Base-by-base conservation (phyloP, 345 rosid species). In the Eucalyptus shirleyi region DNA sequence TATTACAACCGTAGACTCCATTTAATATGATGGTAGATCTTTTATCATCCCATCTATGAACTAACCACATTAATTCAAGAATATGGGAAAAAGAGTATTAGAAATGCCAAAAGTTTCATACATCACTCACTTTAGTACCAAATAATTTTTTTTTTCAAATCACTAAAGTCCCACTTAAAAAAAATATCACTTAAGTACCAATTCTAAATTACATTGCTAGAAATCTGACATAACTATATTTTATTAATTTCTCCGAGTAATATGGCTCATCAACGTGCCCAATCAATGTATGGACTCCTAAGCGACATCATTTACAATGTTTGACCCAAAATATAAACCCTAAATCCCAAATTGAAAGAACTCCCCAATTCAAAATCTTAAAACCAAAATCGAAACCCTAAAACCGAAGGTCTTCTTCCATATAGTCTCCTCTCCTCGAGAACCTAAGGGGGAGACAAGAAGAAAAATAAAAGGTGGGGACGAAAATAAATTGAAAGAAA, bases 141-240 rank as follows among this genome's bases (percentile, higher is more conserved):
- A 53, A 19, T 5, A 13, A 12, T 11, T 2, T 28, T 24, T 59
- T 24, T 62, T 62, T 60, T 60, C 8, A 13, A 28, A 60, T 60
- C 11, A 60, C 7, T 14, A 6, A 60, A 60, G 32, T 28, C 7
- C 17, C 69, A 28, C 69, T 60, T 60, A 1, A 53, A 18, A 53
- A 60, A 28, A 5, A 11, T 26, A 60, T 60, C 32, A 28, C 3
- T 62, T 12, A 28, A 56, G 17, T 28, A 16, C 18, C 17, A 13
- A 13, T 62, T 62, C 8, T 28, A 0, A 28, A 12, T 62, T 62
- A 12, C 3, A 7, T 62, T 62, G 4, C 8, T 6, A 0, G 1
- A 30, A 62, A 28, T 62, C 17, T 28, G 1, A 62, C 1, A 2
- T 13, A 6, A 1, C 2, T 17, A 13, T 62, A 62, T 62, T 62